Percentiles rank a stretch among this genome's conserved stretches.
These are phyloP conservation scores for Chrysanthemum seticuspe DNA, from an alignment of 129 eudicot genomes.

Conservation along the genomic window DNA sequence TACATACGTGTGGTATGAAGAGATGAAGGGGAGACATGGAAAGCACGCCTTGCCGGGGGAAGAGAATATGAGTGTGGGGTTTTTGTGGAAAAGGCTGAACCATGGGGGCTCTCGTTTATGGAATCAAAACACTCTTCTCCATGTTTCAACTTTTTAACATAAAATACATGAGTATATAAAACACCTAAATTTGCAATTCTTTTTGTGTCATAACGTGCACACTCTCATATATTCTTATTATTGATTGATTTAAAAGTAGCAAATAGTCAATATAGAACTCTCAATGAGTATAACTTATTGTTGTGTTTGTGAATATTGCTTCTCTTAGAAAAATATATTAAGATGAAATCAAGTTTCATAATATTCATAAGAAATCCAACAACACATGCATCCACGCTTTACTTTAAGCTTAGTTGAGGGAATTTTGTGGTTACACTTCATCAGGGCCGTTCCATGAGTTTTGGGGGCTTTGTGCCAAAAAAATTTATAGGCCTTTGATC, in stretches of 20 bases:
- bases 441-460: too few species aligned
- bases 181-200: constrained; percentile 10
- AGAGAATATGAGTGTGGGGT: constrained; percentile 30
- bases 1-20: background rate
- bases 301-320: too few species aligned
- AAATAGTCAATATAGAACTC: background rate
- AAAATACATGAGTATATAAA: background rate
- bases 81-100: constrained; percentile 50
- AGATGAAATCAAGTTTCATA: too few species aligned
- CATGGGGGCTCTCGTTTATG: constrained; percentile 14
- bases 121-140: constrained; percentile 16
- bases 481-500: too few species aligned
- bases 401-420: too few species aligned
- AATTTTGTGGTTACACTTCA: too few species aligned
- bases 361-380: too few species aligned
- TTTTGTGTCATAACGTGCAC: background rate
- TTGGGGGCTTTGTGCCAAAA: too few species aligned
- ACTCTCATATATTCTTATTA: background rate
- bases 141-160: constrained; percentile 3
- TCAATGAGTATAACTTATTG: too few species aligned
- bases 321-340: too few species aligned
- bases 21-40: constrained; percentile 24
- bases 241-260: background rate
- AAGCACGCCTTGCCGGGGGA: constrained; percentile 74
- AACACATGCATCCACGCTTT: too few species aligned